phyloP scores from a whole-genome alignment of 306 rosid genomes.

The Echinosophora koreensis region DNA sequence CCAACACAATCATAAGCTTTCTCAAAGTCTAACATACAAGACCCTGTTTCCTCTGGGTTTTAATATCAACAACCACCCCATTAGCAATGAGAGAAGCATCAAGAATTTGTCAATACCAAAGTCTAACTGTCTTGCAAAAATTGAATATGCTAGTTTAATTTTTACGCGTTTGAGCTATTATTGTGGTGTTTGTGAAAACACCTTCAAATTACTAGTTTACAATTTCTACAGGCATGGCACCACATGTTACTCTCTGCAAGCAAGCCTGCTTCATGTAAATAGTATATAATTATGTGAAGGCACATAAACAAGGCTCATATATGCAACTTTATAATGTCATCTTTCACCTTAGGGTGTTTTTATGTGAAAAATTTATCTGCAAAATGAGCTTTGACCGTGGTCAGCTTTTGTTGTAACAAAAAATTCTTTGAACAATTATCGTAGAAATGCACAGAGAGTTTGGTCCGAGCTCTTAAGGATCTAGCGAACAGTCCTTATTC shows the following conservation, averaged over 20 bases:
- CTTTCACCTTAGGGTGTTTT: constrained; percentile 13
- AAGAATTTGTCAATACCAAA: background rate
- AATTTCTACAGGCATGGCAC: constrained; percentile 5
- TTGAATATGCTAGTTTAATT: constrained; percentile 19
- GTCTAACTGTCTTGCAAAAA: constrained; percentile 9
- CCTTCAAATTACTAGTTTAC: constrained; percentile 17
- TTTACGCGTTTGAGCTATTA: background rate
- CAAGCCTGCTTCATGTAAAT: constrained; percentile 31
- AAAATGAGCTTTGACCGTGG: constrained; percentile 25
- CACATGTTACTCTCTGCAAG: constrained; percentile 28
- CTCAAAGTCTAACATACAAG: background rate
- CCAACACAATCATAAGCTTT: background rate
- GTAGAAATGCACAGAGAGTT: constrained; percentile 89
- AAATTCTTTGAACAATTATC: constrained; percentile 47
- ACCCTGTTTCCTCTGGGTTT: too few species aligned
- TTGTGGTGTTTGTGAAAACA: constrained; percentile 23
- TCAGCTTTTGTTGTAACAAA: constrained; percentile 40
- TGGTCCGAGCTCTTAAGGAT: constrained; percentile 90
- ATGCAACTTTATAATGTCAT: constrained; percentile 24
- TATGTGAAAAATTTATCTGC: constrained; percentile 33
- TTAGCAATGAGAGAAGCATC: background rate
- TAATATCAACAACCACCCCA: background rate
- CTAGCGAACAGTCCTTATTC: constrained; percentile 89
- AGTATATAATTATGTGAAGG: constrained; percentile 4
- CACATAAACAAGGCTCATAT: constrained; percentile 31